These are phyloP conservation scores for Ehretia macrophylla DNA, from an alignment of 257 asterid species.

Conservation along the genomic window DNA sequence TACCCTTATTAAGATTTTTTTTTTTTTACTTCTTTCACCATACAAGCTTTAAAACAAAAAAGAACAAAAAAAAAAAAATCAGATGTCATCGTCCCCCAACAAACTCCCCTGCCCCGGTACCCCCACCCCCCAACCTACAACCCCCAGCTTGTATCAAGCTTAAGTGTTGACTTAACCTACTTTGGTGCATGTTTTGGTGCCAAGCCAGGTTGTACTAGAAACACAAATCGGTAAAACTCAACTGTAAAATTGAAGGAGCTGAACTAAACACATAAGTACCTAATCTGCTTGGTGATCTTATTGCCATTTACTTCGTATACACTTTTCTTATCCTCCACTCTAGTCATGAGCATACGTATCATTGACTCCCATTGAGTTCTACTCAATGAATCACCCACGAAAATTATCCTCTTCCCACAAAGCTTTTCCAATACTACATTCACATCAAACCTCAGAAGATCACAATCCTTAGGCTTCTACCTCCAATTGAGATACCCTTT, in stretches of 20 bases:
- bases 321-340: constrained; percentile 60
- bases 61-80: no score
- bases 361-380: constrained; percentile 96
- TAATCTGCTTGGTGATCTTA: constrained; percentile 69
- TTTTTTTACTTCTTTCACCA: no score
- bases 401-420: constrained; percentile 77
- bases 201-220: constrained; percentile 69
- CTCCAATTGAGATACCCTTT: constrained; percentile 73
- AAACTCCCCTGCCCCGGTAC: no score
- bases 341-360: constrained; percentile 85
- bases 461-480: constrained; percentile 75
- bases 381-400: constrained; percentile 91
- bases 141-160: constrained; percentile 56
- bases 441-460: constrained; percentile 61
- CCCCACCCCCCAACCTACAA: no score
- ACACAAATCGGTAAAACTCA: constrained; percentile 84
- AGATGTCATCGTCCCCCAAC: no score
- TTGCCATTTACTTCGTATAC: constrained; percentile 79
- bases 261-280: constrained; percentile 68
- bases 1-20: no score
- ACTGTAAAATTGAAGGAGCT: constrained; percentile 43
- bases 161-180: constrained; percentile 66
- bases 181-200: constrained; percentile 73
- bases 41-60: no score
- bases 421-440: constrained; percentile 50